Conservation (phyloP, 768 basidiomycete genomes). For the Phlebiopsis gigantea region DNA sequence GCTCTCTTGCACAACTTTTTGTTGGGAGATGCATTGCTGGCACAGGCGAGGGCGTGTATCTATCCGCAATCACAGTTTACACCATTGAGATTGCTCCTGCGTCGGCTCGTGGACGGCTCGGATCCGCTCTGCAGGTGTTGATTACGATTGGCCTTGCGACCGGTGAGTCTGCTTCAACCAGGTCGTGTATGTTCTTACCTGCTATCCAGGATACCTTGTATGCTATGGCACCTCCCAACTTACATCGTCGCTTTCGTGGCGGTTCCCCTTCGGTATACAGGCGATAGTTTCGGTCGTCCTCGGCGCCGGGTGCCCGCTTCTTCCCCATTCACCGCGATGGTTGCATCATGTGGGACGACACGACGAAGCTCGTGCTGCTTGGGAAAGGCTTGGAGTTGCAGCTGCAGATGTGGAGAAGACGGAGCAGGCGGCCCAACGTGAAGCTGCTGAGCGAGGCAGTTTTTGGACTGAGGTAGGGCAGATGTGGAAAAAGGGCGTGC, state of each 20-base stretch:
- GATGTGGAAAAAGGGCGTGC: slow-evolving; percentile 24
- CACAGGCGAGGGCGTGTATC: slow-evolving; percentile 40
- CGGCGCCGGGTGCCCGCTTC: slow-evolving; percentile 26
- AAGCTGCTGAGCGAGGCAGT: slow-evolving; percentile 11
- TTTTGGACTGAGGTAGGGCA: slow-evolving; percentile 15
- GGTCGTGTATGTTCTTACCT: not conserved
- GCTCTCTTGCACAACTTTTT: slow-evolving; percentile 33
- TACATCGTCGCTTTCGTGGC: slow-evolving; percentile 31
- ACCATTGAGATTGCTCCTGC: slow-evolving; percentile 39
- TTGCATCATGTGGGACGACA: slow-evolving; percentile 30
- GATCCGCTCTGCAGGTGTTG: slow-evolving; percentile 37
- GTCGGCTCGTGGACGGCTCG: slow-evolving; percentile 35
- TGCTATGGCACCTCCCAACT: slow-evolving; percentile 33
- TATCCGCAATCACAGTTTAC: slow-evolving; percentile 37
- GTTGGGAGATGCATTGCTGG: slow-evolving; percentile 42
- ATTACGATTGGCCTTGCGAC: slow-evolving; percentile 38
- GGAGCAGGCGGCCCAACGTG: slow-evolving; percentile 20
- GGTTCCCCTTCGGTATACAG: slow-evolving; percentile 33
- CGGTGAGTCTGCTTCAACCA: slow-evolving; percentile 22
- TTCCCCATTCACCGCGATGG: slow-evolving; percentile 39
- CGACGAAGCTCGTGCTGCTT: slow-evolving; percentile 28
- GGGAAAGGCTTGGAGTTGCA: slow-evolving; percentile 20
- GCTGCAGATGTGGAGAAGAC: slow-evolving; percentile 25
- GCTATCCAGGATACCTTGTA: slow-evolving; percentile 31
- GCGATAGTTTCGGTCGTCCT: slow-evolving; percentile 25